phyloP scores from a whole-genome alignment of 208 protist species.

The Herpetomonas samuelpessoai region DNA sequence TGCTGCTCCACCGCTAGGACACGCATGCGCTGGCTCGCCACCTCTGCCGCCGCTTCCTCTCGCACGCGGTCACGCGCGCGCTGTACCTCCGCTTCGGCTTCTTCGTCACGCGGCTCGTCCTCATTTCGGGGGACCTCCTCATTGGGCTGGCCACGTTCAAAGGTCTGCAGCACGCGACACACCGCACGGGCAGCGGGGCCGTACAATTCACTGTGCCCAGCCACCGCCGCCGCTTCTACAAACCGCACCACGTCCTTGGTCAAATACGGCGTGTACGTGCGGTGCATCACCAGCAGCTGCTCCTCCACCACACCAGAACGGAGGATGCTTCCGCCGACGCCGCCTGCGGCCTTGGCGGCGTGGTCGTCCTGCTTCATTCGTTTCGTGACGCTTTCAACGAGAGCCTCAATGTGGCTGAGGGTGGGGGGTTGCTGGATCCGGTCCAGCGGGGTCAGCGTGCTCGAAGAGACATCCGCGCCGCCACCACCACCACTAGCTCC shows the following conservation, averaged over 20 bases:
- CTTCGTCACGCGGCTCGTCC: conserved; percentile 23
- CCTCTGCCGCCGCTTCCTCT: conserved; percentile 20
- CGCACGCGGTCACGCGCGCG: conserved; percentile 11
- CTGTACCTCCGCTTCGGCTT: conserved; percentile 5
- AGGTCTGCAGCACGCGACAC: not conserved
- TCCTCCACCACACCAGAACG: conserved; percentile 35
- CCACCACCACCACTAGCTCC: no score
- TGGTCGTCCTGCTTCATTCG: not conserved
- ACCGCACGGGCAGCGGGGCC: conserved; percentile 33
- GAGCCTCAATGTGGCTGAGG: not conserved
- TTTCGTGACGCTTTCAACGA: not conserved
- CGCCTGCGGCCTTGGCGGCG: not conserved
- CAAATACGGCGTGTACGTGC: conserved; percentile 74
- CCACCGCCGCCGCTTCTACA: conserved; percentile 54
- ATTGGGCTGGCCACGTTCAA: no score
- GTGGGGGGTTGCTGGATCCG: not conserved
- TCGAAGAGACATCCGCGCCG: no score
- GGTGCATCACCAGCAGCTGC: conserved; percentile 51
- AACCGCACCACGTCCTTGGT: conserved; percentile 63
- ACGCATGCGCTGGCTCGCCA: conserved; percentile 15
- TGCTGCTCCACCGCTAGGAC: conserved; percentile 30
- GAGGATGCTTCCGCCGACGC: conserved; percentile 8
- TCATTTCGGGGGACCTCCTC: no score
- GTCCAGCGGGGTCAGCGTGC: not conserved
- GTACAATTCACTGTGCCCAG: conserved; percentile 81